Percentiles rank a stretch among this genome's conserved stretches.
phyloP scores from a whole-genome alignment of 148 eudicot genomes.

The Camellia sinensis region DNA sequence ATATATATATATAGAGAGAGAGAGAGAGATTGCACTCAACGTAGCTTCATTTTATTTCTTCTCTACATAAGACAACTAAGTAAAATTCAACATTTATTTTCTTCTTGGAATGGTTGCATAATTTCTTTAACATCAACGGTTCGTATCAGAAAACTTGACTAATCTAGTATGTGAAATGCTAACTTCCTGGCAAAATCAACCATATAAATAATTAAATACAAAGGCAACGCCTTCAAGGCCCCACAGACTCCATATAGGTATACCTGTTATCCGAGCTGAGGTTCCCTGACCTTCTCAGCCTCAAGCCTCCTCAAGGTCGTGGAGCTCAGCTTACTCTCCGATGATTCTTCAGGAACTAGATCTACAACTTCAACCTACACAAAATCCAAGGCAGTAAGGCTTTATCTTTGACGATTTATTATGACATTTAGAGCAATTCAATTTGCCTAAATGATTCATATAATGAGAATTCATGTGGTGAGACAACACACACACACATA shows the following conservation, averaged over 20 bases:
- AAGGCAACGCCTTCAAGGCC: background rate
- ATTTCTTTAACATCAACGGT: background rate
- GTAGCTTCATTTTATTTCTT: background rate
- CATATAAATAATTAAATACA: background rate
- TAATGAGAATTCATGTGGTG: background rate
- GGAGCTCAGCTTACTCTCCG: slow-evolving; percentile 82
- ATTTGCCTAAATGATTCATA: background rate
- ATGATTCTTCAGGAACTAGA: slow-evolving; percentile 61
- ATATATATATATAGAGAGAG: background rate
- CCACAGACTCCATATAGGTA: slow-evolving; percentile 9
- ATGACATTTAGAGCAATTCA: background rate
- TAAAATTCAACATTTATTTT: background rate
- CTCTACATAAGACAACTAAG: background rate
- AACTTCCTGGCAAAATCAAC: background rate
- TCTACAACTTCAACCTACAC: slow-evolving; percentile 93
- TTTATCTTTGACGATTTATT: background rate
- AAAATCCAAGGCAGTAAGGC: background rate
- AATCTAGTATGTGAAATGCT: background rate
- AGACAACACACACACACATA: background rate
- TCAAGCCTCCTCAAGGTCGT: slow-evolving; percentile 77
- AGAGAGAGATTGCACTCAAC: background rate
- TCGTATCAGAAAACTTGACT: background rate
- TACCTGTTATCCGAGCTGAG: slow-evolving; percentile 21
- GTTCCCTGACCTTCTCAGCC: slow-evolving; percentile 57
- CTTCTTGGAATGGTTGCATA: too few species aligned